Evolutionary conservation across 1,284 basidiomycete genomes (phyloP), one percentile per base, ranked within the genome.

Genomic region (Apiotrichum porosum): DNA sequence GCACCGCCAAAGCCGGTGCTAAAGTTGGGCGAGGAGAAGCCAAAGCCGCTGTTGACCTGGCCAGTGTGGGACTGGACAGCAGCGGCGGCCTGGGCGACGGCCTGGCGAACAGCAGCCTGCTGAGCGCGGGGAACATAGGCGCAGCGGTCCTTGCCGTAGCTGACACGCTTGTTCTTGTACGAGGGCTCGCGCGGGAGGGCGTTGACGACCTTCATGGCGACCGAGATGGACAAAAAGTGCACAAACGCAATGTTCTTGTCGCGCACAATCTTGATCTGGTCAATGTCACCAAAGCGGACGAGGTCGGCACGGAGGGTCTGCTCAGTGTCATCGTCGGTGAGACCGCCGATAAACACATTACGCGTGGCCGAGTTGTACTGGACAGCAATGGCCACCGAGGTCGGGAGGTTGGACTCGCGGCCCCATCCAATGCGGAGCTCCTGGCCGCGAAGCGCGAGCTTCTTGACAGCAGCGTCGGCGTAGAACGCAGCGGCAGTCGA

Each of bases 241-340:
- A 97, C 88, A 68, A 97, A 97, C 8, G 90, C 92, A 57, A 95
- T 95, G 66, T 93, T 92, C 80, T 95, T 95, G 78, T 97, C 92
- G 53, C 90, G 78, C 34, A 95, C 92, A 65, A 95, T 94, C 80
- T 97, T 97, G 68, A 97, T 90, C 71, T 95, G 92, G 74, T 97
- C 92, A 66, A 97, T 95, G 36, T 92, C 78, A n/a, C 92, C 92
- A 64, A 92, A 97, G 34, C 86, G 79, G 63, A 81, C 83, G 43
- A 77, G 77, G 66, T 93, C 90, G 55, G 94, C 88, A 24, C 91
- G 76, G 36, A 97, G 76, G 69, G 83, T 82, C 75, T 93, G 87
- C 76, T 97, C 92, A 0, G 88, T 93, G 74, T 84, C 82, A 38
- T 77, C 78, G 71, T 93, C 88, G 45, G 92, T 88, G 32, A 97